Conservation (phyloP, 208 protist species). For the Trypanosoma brucei region DNA sequence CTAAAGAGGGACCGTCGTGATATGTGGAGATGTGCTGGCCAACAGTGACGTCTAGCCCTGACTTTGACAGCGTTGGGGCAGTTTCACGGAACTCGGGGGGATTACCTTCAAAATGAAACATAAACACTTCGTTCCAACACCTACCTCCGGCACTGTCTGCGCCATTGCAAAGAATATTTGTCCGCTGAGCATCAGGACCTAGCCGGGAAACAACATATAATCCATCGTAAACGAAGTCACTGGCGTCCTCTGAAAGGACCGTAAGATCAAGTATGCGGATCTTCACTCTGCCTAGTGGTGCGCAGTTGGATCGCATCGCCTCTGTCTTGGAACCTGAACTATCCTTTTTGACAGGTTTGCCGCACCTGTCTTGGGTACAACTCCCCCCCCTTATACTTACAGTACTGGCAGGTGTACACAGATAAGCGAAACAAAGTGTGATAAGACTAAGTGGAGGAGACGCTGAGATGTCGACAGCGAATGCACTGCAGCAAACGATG, state of each 20-base stretch:
- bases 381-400: too few species aligned
- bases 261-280: slow-evolving; percentile 45
- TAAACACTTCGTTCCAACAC: slow-evolving; percentile 54
- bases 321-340: too few species aligned
- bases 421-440: too few species aligned
- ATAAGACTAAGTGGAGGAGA: too few species aligned
- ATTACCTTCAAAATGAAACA: slow-evolving; percentile 16
- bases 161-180: slow-evolving; percentile 26
- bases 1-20: neutral
- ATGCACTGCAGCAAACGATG: too few species aligned
- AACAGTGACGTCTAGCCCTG: neutral
- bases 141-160: neutral
- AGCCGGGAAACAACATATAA: slow-evolving; percentile 60
- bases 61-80: neutral
- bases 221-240: slow-evolving; percentile 37
- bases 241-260: slow-evolving; percentile 25
- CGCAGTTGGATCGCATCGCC: too few species aligned
- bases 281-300: neutral
- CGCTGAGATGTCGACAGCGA: too few species aligned
- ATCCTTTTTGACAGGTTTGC: too few species aligned
- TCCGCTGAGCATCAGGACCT: slow-evolving; percentile 38
- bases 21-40: neutral
- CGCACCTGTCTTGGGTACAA: too few species aligned
- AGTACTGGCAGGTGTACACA: too few species aligned
- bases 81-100: neutral